Percentiles rank a stretch among this genome's conserved stretches.
These are phyloP conservation scores for Urtica urens DNA, from an alignment of 306 rosid species.

Conservation along the genomic window DNA sequence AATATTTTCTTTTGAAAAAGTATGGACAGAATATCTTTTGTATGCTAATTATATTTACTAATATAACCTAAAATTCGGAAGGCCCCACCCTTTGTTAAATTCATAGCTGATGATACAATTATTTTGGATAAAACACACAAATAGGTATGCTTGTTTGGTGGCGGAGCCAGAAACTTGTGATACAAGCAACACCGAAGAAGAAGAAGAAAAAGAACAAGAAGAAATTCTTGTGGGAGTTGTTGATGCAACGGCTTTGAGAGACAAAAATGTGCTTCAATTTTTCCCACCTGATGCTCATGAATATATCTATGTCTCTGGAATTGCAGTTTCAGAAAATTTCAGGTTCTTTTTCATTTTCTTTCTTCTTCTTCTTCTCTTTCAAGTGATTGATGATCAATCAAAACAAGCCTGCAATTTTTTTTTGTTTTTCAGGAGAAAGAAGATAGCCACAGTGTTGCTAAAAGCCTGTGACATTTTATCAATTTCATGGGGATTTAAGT, in stretches of 20 bases:
- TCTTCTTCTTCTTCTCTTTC: background rate
- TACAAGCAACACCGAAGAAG: conserved; percentile 13
- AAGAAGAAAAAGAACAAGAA: conserved; percentile 18
- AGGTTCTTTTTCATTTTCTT: conserved; percentile 30
- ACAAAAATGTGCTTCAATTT: conserved; percentile 34
- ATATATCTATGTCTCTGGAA: conserved; percentile 73
- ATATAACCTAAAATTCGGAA: no score
- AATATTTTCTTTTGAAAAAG: no score
- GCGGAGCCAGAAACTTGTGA: conserved; percentile 36
- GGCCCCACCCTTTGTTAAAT: no score
- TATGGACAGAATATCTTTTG: no score
- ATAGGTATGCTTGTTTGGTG: conserved; percentile 86
- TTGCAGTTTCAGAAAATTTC: conserved; percentile 49
- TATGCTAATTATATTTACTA: no score
- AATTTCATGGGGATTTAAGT: conserved; percentile 51
- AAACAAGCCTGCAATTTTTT: no score
- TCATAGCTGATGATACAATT: background rate
- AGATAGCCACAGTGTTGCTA: conserved; percentile 49
- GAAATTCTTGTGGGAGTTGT: conserved; percentile 61
- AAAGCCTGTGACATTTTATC: conserved; percentile 60
- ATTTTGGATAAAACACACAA: background rate
- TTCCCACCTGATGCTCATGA: conserved; percentile 52
- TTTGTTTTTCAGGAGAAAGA: conserved; percentile 52
- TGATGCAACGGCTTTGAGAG: conserved; percentile 57
- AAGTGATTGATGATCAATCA: background rate